Conservation (phyloP, 441 rosid species). For the Hypseocharis bilobata region DNA sequence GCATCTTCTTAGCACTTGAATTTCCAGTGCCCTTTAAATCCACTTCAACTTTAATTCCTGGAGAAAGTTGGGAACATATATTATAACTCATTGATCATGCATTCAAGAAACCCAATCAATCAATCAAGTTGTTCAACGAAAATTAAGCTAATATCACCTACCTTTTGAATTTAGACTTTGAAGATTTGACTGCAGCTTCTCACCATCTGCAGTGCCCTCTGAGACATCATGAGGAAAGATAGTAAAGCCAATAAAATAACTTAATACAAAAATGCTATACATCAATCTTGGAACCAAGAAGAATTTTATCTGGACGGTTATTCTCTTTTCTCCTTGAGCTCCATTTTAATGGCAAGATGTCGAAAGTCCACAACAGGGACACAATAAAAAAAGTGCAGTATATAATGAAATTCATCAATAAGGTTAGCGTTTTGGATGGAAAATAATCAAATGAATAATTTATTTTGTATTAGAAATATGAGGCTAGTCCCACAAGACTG, state of each 20-base stretch:
- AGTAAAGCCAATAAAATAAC: neutral
- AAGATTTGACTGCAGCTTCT: slow-evolving; percentile 62
- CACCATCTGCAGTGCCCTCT: slow-evolving; percentile 41
- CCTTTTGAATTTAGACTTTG: slow-evolving; percentile 69
- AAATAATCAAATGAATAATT: too few species aligned
- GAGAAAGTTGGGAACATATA: neutral
- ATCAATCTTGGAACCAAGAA: neutral
- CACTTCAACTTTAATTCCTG: slow-evolving; percentile 72
- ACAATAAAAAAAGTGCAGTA: too few species aligned
- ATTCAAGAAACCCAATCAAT: neutral
- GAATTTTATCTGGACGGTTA: neutral
- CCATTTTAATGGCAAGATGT: too few species aligned
- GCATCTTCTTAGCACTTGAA: slow-evolving; percentile 34
- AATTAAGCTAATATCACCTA: slow-evolving; percentile 15
- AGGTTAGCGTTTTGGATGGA: too few species aligned
- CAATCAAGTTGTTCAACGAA: too few species aligned
- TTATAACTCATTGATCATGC: neutral
- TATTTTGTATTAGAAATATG: too few species aligned
- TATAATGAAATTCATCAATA: too few species aligned
- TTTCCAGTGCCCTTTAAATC: slow-evolving; percentile 49
- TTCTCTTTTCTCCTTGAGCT: neutral
- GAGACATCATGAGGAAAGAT: slow-evolving; percentile 16
- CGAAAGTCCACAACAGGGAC: too few species aligned
- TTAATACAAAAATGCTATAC: neutral
- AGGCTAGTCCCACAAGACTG: too few species aligned